Evolutionary conservation across 306 rosid genomes (phyloP), one percentile per base, ranked within the genome.

Genomic region (Inga leiocalycina): DNA sequence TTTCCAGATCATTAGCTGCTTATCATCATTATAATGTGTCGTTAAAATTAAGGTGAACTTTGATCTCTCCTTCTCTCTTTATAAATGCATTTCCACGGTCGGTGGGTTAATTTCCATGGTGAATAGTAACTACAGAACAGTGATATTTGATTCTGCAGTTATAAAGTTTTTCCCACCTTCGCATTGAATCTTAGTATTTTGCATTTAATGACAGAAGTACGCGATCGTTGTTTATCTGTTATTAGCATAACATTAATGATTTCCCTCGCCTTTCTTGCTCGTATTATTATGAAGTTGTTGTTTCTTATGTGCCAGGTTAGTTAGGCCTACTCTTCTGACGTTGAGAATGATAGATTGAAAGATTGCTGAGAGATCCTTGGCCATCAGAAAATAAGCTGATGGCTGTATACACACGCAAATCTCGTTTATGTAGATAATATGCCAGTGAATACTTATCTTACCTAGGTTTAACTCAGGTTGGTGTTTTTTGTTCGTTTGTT

Each of bases 1-100:
- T 84, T 91, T 54, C 83, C 92, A 13, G 92, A 91, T 80, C 91
- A 82, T 75, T 89, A 91, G 80, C 69, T 83, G 51, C 49, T 68
- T 37, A 34, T 16, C 72, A 8, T 46, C 19, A 32, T 32, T n/a
- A 14, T 14, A 34, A 35, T 37, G 24, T 67, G 6, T 37, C 22
- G 39, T 68, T 24, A 46, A 85, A 43, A 48, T 71, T 66, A 79
- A 77, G 74, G 73, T 64, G 74, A 85, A 82, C 56, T 19, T 86
- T 82, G 81, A 44, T 89, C 79, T 22, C 46, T 20, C 5, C 79
- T 43, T 74, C 84, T 81, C 56, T 46, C 52, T 46, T 46, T 49
- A 49, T 49, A 49, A 49, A 61, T 61, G 17, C 62, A 24, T 45
- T 6, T 65, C 27, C 44, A 30, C 15, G 46, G 48, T 49, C 67